Evolutionary conservation across 371 early-diverging fungal genomes (phyloP), one percentile per base, ranked within the genome.

Genomic region (Actinomortierella ambigua): DNA sequence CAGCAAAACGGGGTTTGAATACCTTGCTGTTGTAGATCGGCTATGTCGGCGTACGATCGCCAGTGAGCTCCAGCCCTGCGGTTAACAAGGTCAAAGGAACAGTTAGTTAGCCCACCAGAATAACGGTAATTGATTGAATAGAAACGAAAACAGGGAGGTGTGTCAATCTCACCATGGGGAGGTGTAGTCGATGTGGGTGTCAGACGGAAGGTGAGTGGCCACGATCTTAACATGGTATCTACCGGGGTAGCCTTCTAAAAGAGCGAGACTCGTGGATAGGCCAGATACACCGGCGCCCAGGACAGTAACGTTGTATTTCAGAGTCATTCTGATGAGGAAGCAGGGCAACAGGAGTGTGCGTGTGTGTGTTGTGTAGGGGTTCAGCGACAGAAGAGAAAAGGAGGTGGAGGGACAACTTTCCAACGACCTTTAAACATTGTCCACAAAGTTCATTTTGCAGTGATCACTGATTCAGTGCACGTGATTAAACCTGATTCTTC

Each of bases 241-340:
- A 4, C 58, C 65, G 14, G 57, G 47, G 1, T 82, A 82, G 23
- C 69, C 75, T 56, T 81, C 69, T 47, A 81, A 78, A 18, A 90
- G 76, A 1, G 75, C 42, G 41, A 85, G 49, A 1, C 87, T 91
- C 0, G 86, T 85, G 0, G 90, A 88, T 20, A 94, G 75, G 1
- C 95, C 93, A n/a, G 80, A 81, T 0, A 92, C 90, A 44, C 94
- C 94, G 11, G 90, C 89, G 23, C 93, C 93, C 23, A 93, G 60
- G 20, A 93, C 83, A 26, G 79, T 71, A 28, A 86, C 81, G 26
- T 41, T 63, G 48, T 64, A 58, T 9, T 63, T 49, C 51, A 65
- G 54, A 66, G 63, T 58, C 55, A 77, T 53, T 56, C 68, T 63
- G 65, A 50, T 28, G 18, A 23, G 51, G 44, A 50, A 23, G 43